These are phyloP conservation scores for Tardiomyces blankii DNA, from an alignment of 1,139 yeast genomes.

Conservation along the genomic window DNA sequence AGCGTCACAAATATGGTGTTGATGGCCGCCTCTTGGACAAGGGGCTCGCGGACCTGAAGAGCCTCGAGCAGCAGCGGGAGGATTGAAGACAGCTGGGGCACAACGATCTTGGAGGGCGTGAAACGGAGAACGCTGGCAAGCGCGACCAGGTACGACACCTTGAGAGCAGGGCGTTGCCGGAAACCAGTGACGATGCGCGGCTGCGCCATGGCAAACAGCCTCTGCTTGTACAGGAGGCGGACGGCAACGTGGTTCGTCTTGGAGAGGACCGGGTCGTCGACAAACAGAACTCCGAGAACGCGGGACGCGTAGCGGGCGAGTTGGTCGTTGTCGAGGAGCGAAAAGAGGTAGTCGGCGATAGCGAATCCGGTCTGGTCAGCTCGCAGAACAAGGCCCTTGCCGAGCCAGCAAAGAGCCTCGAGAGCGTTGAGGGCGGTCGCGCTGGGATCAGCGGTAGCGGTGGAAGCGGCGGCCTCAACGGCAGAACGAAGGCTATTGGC, in stretches of 20 bases:
- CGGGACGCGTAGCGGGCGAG: constrained; percentile 34
- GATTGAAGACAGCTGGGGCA: constrained; percentile 49
- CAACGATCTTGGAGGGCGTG: constrained; percentile 49
- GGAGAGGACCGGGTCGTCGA: constrained; percentile 51
- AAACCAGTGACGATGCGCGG: constrained; percentile 22
- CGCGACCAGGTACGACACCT: constrained; percentile 47
- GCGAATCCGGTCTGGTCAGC: constrained; percentile 39
- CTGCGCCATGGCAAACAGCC: constrained; percentile 43
- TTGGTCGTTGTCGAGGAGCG: constrained; percentile 24
- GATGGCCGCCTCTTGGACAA: constrained; percentile 50
- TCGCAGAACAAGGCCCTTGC: constrained; percentile 57
- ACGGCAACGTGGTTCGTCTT: constrained; percentile 50
- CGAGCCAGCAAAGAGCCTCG: constrained; percentile 56
- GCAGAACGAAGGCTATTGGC: not conserved
- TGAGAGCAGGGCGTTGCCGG: constrained; percentile 16
- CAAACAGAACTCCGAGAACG: constrained; percentile 51
- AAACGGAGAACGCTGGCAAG: constrained; percentile 57
- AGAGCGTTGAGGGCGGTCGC: constrained; percentile 21
- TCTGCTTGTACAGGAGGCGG: constrained; percentile 65
- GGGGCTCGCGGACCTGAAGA: constrained; percentile 36
- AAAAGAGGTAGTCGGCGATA: constrained; percentile 29
- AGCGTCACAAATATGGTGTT: constrained; percentile 35
- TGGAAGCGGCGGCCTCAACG: not conserved
- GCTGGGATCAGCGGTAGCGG: not conserved
- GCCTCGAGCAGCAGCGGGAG: constrained; percentile 67